Conservation (phyloP, 495 filamentous ascomycete genomes). For the Aspergillus leporis region DNA sequence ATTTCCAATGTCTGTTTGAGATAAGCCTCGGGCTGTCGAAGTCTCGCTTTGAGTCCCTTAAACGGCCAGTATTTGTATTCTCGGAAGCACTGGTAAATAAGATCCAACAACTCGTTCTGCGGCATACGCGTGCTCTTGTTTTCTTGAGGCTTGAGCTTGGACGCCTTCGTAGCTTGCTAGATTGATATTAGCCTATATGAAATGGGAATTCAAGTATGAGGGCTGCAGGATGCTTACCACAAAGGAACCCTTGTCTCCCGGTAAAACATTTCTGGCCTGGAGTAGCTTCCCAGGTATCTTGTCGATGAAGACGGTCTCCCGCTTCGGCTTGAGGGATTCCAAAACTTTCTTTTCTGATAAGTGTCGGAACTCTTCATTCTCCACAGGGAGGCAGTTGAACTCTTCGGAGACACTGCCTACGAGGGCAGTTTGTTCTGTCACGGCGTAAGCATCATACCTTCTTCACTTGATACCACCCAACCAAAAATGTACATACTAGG, state of each 20-base stretch:
- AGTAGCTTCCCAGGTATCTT: constrained; percentile 40
- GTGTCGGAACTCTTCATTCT: constrained; percentile 68
- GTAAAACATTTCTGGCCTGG: constrained; percentile 38
- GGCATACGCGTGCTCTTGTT: constrained; percentile 87
- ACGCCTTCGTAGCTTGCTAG: constrained; percentile 39
- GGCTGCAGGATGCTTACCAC: constrained; percentile 36
- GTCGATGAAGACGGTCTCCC: constrained; percentile 46
- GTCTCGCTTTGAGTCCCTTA: constrained; percentile 68
- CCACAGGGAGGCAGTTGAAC: constrained; percentile 71
- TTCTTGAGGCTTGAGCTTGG: constrained; percentile 54
- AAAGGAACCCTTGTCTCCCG: constrained; percentile 38
- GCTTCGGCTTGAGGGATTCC: constrained; percentile 65
- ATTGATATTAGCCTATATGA: constrained; percentile 19
- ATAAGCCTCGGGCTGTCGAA: constrained; percentile 87
- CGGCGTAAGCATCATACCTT: constrained; percentile 22
- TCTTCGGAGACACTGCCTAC: constrained; percentile 73
- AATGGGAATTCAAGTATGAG: neutral
- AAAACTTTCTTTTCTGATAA: constrained; percentile 60
- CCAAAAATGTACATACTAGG: constrained; percentile 60
- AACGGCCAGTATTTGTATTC: constrained; percentile 87
- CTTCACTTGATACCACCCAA: neutral
- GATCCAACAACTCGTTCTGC: constrained; percentile 80
- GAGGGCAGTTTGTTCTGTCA: constrained; percentile 75
- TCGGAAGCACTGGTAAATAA: constrained; percentile 77
- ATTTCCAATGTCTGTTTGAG: constrained; percentile 81